These are phyloP conservation scores for Metschnikowia santaceciliae DNA, from an alignment of 805 yeast species.

Conservation along the genomic window DNA sequence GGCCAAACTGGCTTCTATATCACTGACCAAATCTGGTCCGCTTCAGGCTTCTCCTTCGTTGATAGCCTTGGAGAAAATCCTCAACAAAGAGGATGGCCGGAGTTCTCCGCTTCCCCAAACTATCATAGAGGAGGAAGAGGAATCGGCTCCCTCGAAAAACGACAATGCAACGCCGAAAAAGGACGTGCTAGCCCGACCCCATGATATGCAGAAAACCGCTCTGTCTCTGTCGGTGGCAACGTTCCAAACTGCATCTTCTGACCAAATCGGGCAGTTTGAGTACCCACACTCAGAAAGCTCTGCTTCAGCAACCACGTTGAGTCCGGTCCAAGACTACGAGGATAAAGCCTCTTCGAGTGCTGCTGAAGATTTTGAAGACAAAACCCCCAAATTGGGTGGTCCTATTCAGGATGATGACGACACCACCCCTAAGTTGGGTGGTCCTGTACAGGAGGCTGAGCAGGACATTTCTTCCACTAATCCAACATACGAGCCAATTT, in stretches of 20 bases:
- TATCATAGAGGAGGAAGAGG: slow-evolving; percentile 4
- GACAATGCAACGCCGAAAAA: not conserved
- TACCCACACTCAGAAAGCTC: not conserved
- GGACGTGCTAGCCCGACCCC: not conserved
- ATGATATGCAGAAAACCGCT: slow-evolving; percentile 17
- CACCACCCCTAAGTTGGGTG: not conserved
- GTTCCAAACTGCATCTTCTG: slow-evolving; percentile 22
- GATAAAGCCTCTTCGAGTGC: not conserved
- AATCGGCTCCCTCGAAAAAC: not conserved
- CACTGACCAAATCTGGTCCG: not conserved
- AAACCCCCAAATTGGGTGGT: not conserved
- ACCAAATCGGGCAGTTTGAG: not conserved
- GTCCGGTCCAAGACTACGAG: not conserved
- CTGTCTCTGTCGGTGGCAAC: slow-evolving; percentile 41
- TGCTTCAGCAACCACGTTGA: slow-evolving; percentile 1
- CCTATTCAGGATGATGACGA: not conserved
- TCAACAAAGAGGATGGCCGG: not conserved
- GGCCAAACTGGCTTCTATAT: not conserved
- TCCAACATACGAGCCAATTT: slow-evolving; percentile 2
- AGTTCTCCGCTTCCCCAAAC: slow-evolving; percentile 2
- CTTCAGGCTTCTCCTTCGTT: slow-evolving; percentile 4
- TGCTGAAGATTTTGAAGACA: too few species aligned
- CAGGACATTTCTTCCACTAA: not conserved
- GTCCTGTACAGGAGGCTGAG: not conserved
- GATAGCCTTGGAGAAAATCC: slow-evolving; percentile 2